Conservation (phyloP, 2,329 filamentous ascomycete species). For the Bretziella fagacearum region DNA sequence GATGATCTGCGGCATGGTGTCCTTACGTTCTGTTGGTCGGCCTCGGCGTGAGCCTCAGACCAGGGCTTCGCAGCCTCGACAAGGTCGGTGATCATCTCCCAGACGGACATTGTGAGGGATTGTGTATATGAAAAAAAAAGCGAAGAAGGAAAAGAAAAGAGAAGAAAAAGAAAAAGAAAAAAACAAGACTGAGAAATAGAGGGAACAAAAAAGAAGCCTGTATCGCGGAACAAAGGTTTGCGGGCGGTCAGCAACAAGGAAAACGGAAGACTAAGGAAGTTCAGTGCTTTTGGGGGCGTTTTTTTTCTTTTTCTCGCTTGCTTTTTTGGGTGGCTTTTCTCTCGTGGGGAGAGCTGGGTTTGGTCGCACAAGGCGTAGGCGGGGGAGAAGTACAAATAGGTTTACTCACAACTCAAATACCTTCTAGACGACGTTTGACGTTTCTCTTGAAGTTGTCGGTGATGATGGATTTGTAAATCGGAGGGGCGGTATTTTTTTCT, state of each 20-base stretch:
- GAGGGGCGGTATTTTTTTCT: no score
- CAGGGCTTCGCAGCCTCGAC: conserved; percentile 49
- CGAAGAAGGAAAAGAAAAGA: conserved; percentile 8
- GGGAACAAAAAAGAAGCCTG: neutral
- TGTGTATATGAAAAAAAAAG: conserved; percentile 6
- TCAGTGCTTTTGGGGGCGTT: neutral
- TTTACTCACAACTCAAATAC: no score
- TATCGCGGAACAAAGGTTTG: neutral
- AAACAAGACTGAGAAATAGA: conserved; percentile 1
- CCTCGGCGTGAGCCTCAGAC: conserved; percentile 47
- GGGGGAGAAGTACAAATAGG: no score
- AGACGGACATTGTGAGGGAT: conserved; percentile 43
- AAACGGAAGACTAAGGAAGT: neutral
- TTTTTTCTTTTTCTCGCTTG: no score
- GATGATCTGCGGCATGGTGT: neutral
- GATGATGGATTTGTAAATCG: no score
- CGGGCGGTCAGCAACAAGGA: neutral
- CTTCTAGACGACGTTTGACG: no score
- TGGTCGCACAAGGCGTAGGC: no score
- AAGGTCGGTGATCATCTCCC: conserved; percentile 46
- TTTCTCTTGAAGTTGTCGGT: no score
- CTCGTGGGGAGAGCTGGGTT: no score
- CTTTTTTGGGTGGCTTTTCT: no score
- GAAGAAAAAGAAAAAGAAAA: neutral
- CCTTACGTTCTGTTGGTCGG: conserved; percentile 44